phyloP scores from a whole-genome alignment of 179 eudicot species.

The Heliamphora pulchella region DNA sequence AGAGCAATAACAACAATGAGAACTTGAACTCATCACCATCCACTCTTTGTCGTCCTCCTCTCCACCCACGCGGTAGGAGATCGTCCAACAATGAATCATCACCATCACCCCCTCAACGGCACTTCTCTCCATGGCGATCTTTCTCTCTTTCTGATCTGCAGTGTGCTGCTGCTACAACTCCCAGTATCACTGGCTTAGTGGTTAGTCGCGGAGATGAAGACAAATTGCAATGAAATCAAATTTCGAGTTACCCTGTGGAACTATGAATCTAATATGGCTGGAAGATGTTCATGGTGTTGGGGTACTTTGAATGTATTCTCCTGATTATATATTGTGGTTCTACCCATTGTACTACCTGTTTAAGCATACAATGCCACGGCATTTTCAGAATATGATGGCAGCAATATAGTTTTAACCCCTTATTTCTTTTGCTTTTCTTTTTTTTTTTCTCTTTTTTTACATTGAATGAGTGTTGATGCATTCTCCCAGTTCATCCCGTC shows the following conservation, averaged over 20 bases:
- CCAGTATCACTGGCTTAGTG: constrained; percentile 16
- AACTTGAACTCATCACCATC: constrained; percentile 31
- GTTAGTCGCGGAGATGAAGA: constrained; percentile 9
- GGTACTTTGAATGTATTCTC: constrained; percentile 16
- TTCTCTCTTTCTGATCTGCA: constrained; percentile 54
- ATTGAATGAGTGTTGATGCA: not conserved
- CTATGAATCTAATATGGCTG: constrained; percentile 17
- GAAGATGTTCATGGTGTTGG: constrained; percentile 22
- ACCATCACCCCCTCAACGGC: constrained; percentile 21
- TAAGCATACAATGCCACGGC: constrained; percentile 14
- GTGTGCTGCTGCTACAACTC: constrained; percentile 25
- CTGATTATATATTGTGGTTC: constrained; percentile 15
- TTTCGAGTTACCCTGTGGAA: constrained; percentile 5
- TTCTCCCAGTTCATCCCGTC: constrained; percentile 5
- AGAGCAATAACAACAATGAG: constrained; percentile 25
- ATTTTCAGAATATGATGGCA: constrained; percentile 16
- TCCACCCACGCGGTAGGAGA: constrained; percentile 34
- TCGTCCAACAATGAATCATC: constrained; percentile 17
- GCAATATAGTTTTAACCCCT: constrained; percentile 2
- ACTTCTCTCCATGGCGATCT: constrained; percentile 38
- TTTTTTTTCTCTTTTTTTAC: not conserved
- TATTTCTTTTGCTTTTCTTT: not conserved
- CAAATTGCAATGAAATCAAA: not conserved
- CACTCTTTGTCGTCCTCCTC: constrained; percentile 33
- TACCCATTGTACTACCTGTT: constrained; percentile 12